These are phyloP conservation scores for Nevesoporus exiguus DNA, from an alignment of 768 basidiomycete species.

Conservation along the genomic window DNA sequence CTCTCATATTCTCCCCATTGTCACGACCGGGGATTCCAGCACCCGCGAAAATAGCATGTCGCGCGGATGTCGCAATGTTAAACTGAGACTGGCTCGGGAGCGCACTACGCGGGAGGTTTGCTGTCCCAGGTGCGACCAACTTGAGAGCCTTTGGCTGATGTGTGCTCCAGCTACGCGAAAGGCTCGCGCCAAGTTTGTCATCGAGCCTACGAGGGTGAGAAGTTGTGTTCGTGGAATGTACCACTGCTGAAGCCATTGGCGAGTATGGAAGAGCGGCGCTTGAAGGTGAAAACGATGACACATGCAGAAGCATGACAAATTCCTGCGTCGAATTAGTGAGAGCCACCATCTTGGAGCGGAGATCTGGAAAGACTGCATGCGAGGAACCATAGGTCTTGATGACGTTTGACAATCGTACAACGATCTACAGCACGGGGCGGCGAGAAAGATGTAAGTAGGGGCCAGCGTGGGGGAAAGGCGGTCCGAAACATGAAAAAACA, in stretches of 20 bases:
- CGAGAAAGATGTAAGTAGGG: slow-evolving; percentile 2
- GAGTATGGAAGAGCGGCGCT: slow-evolving; percentile 56
- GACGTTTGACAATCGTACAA: slow-evolving; percentile 71
- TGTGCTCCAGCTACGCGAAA: slow-evolving; percentile 59
- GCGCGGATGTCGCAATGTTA: slow-evolving; percentile 36
- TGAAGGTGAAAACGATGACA: slow-evolving; percentile 73
- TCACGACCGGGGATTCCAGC: slow-evolving; percentile 11
- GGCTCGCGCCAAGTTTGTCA: slow-evolving; percentile 49
- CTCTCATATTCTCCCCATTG: slow-evolving; percentile 13
- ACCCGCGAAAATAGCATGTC: slow-evolving; percentile 5
- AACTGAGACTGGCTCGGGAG: slow-evolving; percentile 47
- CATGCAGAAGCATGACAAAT: slow-evolving; percentile 81
- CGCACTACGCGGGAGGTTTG: slow-evolving; percentile 51
- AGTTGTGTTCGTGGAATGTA: slow-evolving; percentile 10
- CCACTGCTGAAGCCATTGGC: slow-evolving; percentile 42
- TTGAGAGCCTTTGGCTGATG: slow-evolving; percentile 45
- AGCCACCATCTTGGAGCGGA: slow-evolving; percentile 69
- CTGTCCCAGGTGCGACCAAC: slow-evolving; percentile 26
- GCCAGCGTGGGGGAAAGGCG: neutral
- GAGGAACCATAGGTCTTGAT: slow-evolving; percentile 61
- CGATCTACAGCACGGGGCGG: slow-evolving; percentile 45
- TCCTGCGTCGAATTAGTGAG: slow-evolving; percentile 84
- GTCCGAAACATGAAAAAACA: neutral
- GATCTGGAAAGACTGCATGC: slow-evolving; percentile 52
- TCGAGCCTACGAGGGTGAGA: slow-evolving; percentile 29